Evolutionary conservation across 371 early-diverging fungal genomes (phyloP).

Genomic region (Aphelidium insulamus): DNA sequence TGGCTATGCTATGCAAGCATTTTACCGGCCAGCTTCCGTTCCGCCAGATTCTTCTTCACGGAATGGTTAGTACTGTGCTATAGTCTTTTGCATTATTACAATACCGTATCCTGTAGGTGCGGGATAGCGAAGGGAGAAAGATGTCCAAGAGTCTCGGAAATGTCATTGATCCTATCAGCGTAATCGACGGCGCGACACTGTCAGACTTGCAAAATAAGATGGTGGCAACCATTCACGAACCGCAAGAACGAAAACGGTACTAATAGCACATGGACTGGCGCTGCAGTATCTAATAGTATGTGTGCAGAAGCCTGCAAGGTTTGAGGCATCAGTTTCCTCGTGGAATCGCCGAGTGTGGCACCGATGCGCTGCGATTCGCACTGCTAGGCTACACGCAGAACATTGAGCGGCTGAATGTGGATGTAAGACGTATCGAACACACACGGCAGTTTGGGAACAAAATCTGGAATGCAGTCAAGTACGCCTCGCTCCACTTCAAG

Average conservation of each 20-base stretch:
- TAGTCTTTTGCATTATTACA: conserved; percentile 2
- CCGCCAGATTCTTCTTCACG: conserved; percentile 50
- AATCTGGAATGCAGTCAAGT: conserved; percentile 86
- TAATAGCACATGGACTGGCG: neutral
- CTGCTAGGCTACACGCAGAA: conserved; percentile 71
- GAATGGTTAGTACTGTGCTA: conserved; percentile 29
- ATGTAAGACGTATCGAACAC: conserved; percentile 76
- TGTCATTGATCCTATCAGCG: conserved; percentile 89
- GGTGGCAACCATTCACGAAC: conserved; percentile 48
- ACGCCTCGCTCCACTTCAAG: conserved; percentile 36
- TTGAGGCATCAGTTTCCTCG: conserved; percentile 70
- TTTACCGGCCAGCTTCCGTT: conserved; percentile 71
- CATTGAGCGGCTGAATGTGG: conserved; percentile 76
- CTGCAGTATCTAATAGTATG: conserved; percentile 1
- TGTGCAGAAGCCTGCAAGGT: conserved; percentile 24
- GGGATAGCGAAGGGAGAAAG: conserved; percentile 93
- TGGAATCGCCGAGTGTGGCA: conserved; percentile 91
- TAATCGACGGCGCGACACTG: conserved; percentile 68
- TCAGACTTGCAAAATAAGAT: conserved; percentile 40
- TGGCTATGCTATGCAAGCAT: conserved; percentile 93
- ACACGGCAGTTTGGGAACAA: conserved; percentile 94
- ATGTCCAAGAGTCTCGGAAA: conserved; percentile 96
- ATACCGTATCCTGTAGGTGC: conserved; percentile 24
- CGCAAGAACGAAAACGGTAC: conserved; percentile 50
- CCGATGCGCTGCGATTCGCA: conserved; percentile 86